Evolutionary conservation across 495 filamentous ascomycete species (phyloP).

Genomic region (Emericellopsis terricola): DNA sequence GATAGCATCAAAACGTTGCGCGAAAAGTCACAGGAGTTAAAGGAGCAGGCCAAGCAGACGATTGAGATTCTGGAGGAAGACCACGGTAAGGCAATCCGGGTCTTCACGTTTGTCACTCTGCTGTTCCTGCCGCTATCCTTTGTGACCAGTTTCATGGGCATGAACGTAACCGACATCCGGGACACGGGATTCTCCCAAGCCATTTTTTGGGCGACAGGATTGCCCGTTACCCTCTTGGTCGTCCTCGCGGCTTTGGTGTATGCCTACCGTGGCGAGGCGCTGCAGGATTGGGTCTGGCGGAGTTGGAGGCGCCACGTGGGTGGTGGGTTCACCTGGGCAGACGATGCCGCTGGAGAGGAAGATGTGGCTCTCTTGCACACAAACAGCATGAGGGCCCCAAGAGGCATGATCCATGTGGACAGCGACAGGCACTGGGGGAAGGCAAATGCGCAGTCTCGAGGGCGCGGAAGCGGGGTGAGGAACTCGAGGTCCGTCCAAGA

Average conservation of each 20-base stretch:
- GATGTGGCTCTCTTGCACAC: no score
- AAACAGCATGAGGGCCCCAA: no score
- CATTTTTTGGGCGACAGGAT: slow-evolving; percentile 19
- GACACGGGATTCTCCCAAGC: slow-evolving; percentile 15
- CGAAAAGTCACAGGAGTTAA: slow-evolving; percentile 1
- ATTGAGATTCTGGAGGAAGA: slow-evolving; percentile 3
- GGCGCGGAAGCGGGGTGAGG: no score
- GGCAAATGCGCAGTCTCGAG: no score
- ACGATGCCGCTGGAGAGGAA: no score
- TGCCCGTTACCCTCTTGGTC: slow-evolving; percentile 16
- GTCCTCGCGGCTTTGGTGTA: slow-evolving; percentile 5
- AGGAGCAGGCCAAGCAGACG: slow-evolving; percentile 2
- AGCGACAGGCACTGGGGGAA: no score
- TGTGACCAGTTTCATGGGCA: slow-evolving; percentile 8
- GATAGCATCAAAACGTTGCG: slow-evolving; percentile 1
- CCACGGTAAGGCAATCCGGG: slow-evolving; percentile 9
- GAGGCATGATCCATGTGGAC: no score
- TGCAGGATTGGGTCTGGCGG: slow-evolving; percentile 1
- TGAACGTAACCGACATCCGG: slow-evolving; percentile 25
- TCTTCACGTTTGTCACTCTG: slow-evolving; percentile 14
- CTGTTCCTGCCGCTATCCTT: slow-evolving; percentile 6
- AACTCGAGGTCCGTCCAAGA: no score
- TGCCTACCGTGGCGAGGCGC: background rate
- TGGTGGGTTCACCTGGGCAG: no score
- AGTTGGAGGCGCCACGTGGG: no score